Evolutionary conservation across 148 eudicot species (phyloP).

Genomic region (Nepenthes mirabilis): DNA sequence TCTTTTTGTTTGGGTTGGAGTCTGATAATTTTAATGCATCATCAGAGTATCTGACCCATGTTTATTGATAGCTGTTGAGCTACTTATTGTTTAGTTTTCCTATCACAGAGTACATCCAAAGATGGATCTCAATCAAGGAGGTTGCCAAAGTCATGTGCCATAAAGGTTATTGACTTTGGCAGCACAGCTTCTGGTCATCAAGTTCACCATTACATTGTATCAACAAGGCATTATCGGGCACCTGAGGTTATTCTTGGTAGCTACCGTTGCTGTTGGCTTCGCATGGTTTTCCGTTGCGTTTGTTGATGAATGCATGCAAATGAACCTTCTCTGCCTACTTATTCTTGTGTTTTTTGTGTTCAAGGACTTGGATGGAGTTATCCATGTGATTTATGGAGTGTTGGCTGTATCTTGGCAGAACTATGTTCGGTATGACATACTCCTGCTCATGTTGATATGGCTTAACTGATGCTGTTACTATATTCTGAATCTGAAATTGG

Average conservation of each 20-base stretch:
- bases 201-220: constrained; percentile 40
- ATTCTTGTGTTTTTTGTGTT: constrained; percentile 1
- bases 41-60: not conserved
- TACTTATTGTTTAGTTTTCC: constrained; percentile 9
- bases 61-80: not conserved
- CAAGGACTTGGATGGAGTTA: constrained; percentile 68
- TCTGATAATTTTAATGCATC: too few species aligned
- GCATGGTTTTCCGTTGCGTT: not conserved
- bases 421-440: constrained; percentile 41
- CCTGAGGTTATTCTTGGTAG: constrained; percentile 64
- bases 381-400: constrained; percentile 61
- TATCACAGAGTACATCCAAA: constrained; percentile 29
- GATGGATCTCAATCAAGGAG: constrained; percentile 35
- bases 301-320: not conserved
- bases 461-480: not conserved
- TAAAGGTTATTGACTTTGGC: constrained; percentile 63
- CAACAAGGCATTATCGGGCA: constrained; percentile 64
- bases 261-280: not conserved
- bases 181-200: constrained; percentile 51
- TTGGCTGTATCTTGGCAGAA: constrained; percentile 54
- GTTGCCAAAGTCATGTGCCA: constrained; percentile 53
- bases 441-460: constrained; percentile 4
- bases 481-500: not conserved
- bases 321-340: not conserved
- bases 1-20: not conserved